Conservation (phyloP, 805 yeast genomes). For the Saccharomyces jurei region DNA sequence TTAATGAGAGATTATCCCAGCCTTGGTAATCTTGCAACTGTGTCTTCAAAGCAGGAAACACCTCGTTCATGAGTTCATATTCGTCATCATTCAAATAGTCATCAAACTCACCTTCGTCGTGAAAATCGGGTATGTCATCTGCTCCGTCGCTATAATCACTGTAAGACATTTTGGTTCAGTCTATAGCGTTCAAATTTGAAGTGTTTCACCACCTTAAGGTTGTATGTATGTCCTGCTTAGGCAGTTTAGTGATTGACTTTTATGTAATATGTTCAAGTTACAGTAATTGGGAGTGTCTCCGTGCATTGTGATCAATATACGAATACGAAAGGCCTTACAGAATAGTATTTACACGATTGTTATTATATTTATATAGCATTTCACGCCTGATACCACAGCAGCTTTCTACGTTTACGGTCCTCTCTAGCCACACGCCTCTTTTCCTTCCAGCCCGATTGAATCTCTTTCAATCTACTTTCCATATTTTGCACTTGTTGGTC, state of each 20-base stretch:
- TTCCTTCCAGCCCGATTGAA: slow-evolving; percentile 43
- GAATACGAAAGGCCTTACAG: neutral
- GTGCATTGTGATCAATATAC: neutral
- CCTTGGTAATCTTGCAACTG: slow-evolving; percentile 36
- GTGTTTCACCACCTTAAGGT: neutral
- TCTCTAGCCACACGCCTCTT: slow-evolving; percentile 41
- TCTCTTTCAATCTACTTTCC: slow-evolving; percentile 38
- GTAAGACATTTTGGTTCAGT: neutral
- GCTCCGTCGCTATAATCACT: slow-evolving; percentile 21
- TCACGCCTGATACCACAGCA: slow-evolving; percentile 52
- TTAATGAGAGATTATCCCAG: slow-evolving; percentile 37
- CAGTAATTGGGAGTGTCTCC: slow-evolving; percentile 1
- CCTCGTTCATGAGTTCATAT: slow-evolving; percentile 35
- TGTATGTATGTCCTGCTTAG: neutral
- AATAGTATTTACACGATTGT: slow-evolving; percentile 3
- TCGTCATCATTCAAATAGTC: slow-evolving; percentile 32
- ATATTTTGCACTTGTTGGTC: slow-evolving; percentile 37
- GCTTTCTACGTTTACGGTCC: slow-evolving; percentile 52
- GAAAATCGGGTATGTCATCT: slow-evolving; percentile 29
- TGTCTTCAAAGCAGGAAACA: slow-evolving; percentile 39
- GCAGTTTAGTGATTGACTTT: neutral
- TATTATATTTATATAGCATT: slow-evolving; percentile 8
- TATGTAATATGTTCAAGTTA: neutral
- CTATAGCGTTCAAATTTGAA: neutral
- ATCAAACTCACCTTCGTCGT: slow-evolving; percentile 34